Conservation (phyloP, 2,329 filamentous ascomycete species). For the Ophiostoma himal-ulmi region DNA sequence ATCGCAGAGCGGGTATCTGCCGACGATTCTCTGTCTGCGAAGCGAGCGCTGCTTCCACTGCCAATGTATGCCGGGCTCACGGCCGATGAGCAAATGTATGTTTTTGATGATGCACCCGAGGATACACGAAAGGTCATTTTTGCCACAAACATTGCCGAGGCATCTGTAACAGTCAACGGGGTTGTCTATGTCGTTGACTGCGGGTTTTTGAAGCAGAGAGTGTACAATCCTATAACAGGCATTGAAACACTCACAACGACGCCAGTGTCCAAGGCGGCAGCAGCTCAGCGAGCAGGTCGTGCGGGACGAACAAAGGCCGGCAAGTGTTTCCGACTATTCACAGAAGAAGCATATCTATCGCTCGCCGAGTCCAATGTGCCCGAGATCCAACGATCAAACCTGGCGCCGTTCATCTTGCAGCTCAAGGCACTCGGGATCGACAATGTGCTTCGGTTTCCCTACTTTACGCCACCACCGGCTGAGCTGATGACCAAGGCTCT, state of each 20-base stretch:
- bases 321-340: constrained; percentile 92
- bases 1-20: constrained; percentile 65
- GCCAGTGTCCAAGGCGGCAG: constrained; percentile 82
- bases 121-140: constrained; percentile 87
- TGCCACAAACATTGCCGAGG: constrained; percentile 93
- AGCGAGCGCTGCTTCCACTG: constrained; percentile 55
- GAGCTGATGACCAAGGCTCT: constrained; percentile 79
- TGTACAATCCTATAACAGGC: constrained; percentile 75
- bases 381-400: constrained; percentile 86
- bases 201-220: constrained; percentile 84
- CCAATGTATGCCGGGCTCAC: constrained; percentile 86
- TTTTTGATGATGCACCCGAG: constrained; percentile 78
- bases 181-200: constrained; percentile 87
- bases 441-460: constrained; percentile 87
- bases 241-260: constrained; percentile 83
- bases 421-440: constrained; percentile 93
- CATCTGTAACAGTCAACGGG: constrained; percentile 87
- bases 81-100: constrained; percentile 88
- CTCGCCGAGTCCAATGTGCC: constrained; percentile 71
- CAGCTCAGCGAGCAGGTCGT: constrained; percentile 83
- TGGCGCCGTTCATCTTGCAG: constrained; percentile 82
- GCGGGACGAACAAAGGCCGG: constrained; percentile 84
- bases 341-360: constrained; percentile 60
- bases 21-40: constrained; percentile 47
- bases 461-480: constrained; percentile 76